Evolutionary conservation across 140 eudicot genomes (phyloP).

Genomic region (Anethum foeniculum): DNA sequence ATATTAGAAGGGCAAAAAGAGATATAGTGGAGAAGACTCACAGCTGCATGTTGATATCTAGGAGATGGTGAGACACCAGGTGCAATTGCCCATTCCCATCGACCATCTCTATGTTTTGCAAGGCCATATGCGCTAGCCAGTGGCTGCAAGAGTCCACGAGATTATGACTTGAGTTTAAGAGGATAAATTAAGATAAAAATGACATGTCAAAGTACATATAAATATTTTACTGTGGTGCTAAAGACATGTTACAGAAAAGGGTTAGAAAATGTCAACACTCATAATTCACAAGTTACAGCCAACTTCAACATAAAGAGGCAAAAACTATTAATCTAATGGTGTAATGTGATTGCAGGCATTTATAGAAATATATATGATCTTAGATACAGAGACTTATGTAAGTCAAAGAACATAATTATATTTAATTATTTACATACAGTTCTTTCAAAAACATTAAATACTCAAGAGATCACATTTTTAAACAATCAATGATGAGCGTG

Average conservation of each 20-base stretch:
- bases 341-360: background rate
- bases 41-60: conserved; percentile 98
- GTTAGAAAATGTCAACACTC: background rate
- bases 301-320: background rate
- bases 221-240: background rate
- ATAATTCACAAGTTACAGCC: background rate
- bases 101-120: conserved; percentile 99
- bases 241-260: background rate
- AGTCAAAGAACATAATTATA: background rate
- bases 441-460: background rate
- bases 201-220: background rate
- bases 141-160: conserved; percentile 44
- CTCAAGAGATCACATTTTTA: background rate
- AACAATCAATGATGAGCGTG: background rate
- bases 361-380: background rate
- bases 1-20: background rate
- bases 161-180: conserved; percentile 1
- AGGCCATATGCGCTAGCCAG: conserved; percentile 93
- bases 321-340: background rate
- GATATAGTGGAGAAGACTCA: conserved; percentile 24
- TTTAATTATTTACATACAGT: background rate
- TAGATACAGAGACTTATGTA: background rate
- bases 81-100: conserved; percentile 99
- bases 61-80: conserved; percentile 99
- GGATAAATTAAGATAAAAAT: background rate